Percentiles rank a stretch among this genome's conserved stretches.
These are phyloP conservation scores for Inga leiocalycina DNA, from an alignment of 306 rosid genomes.

Conservation along the genomic window DNA sequence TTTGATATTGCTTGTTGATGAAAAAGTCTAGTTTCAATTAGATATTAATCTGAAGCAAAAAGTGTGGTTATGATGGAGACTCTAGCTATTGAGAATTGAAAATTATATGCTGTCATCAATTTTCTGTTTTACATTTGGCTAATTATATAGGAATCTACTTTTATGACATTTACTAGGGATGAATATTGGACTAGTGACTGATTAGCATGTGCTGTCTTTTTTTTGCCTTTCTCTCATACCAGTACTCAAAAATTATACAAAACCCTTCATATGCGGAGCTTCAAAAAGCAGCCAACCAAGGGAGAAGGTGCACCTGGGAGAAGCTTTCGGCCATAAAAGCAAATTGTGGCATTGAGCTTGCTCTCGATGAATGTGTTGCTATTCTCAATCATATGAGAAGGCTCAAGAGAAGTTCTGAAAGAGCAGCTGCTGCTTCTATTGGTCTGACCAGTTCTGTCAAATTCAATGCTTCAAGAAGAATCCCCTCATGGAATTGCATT, in stretches of 20 bases:
- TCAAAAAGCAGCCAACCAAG: constrained; percentile 97
- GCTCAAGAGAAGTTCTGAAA: constrained; percentile 70
- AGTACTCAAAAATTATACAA: constrained; percentile 89
- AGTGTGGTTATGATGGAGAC: constrained; percentile 14
- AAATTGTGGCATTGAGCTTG: constrained; percentile 93
- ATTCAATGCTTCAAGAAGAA: constrained; percentile 83
- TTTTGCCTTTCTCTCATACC: constrained; percentile 16
- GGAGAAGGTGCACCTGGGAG: constrained; percentile 98
- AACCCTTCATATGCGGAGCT: constrained; percentile 88
- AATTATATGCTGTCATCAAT: background rate
- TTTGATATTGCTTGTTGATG: background rate
- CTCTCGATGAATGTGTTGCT: constrained; percentile 86
- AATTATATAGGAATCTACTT: constrained; percentile 11
- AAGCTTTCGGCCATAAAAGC: constrained; percentile 96
- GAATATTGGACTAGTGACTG: constrained; percentile 24
- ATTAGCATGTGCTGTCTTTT: constrained; percentile 15
- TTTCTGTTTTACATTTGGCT: constrained; percentile 2
- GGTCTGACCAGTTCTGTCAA: constrained; percentile 54
- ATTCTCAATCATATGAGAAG: constrained; percentile 92
- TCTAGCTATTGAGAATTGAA: constrained; percentile 3
- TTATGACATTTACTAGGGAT: constrained; percentile 16
- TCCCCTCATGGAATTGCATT: constrained; percentile 97
- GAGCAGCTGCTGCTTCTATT: constrained; percentile 77
- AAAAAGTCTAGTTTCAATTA: background rate
- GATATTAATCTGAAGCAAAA: constrained; percentile 14